These are phyloP conservation scores for Monilinia fructigena DNA, from an alignment of 2,329 filamentous ascomycete species.

Conservation along the genomic window DNA sequence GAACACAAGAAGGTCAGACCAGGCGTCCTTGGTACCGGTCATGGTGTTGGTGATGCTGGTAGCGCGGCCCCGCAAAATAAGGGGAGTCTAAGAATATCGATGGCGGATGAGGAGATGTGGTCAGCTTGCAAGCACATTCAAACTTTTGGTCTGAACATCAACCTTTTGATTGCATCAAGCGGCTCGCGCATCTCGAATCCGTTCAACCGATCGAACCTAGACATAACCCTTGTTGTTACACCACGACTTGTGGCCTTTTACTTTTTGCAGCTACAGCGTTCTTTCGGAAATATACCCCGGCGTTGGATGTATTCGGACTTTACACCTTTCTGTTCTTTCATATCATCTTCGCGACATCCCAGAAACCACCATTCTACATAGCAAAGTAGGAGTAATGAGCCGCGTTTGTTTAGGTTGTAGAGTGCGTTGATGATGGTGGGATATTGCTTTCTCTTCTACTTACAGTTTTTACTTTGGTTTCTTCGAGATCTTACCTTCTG, in stretches of 20 bases:
- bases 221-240: neutral
- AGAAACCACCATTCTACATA: neutral
- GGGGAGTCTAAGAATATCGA: neutral
- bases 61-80: neutral
- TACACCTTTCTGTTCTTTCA: neutral
- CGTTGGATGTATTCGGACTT: neutral
- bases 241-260: neutral
- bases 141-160: neutral
- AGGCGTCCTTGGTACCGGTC: neutral
- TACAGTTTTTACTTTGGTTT: neutral
- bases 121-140: neutral
- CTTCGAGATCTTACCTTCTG: neutral
- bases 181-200: neutral
- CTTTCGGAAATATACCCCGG: slow-evolving; percentile 13
- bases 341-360: neutral
- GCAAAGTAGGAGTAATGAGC: neutral
- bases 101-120: neutral
- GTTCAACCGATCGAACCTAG: neutral
- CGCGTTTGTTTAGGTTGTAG: neutral
- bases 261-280: neutral
- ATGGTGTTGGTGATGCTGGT: neutral
- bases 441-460: neutral
- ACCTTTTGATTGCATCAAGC: neutral
- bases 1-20: neutral
- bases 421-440: neutral